These are phyloP conservation scores for Zangia roseola DNA, from an alignment of 768 basidiomycete genomes.

Conservation along the genomic window DNA sequence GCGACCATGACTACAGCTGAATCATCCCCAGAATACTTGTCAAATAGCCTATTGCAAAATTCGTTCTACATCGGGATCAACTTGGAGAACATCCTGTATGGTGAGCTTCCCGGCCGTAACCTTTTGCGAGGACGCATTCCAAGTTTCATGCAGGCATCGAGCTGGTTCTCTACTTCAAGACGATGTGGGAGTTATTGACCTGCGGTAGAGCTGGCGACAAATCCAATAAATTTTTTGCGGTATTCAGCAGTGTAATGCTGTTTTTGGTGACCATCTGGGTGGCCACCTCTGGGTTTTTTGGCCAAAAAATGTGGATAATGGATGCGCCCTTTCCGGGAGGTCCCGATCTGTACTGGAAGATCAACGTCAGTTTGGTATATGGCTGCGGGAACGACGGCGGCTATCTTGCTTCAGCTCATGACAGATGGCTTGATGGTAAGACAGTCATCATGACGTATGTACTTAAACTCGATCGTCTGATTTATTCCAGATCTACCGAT, in stretches of 20 bases:
- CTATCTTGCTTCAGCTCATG: conserved; percentile 28
- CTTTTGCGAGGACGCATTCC: not conserved
- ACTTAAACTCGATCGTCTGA: too few relatives aligned
- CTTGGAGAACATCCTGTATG: conserved; percentile 12
- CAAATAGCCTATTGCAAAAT: conserved; percentile 2
- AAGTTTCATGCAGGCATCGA: conserved; percentile 1
- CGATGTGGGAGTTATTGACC: not conserved
- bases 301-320: conserved; percentile 33
- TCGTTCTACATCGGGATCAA: conserved; percentile 10
- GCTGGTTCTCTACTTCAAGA: conserved; percentile 5
- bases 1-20: too few relatives aligned
- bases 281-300: conserved; percentile 14
- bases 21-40: too few relatives aligned
- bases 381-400: conserved; percentile 26
- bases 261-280: conserved; percentile 29
- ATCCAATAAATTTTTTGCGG: conserved; percentile 1
- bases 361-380: conserved; percentile 21
- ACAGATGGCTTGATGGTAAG: conserved; percentile 35
- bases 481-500: conserved; percentile 32
- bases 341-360: conserved; percentile 25
- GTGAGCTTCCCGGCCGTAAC: not conserved
- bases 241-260: conserved; percentile 15
- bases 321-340: conserved; percentile 31
- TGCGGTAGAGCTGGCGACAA: not conserved
- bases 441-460: not conserved